Conservation (phyloP, 2,329 filamentous ascomycete genomes). For the Coniochaeta pulveracea region DNA sequence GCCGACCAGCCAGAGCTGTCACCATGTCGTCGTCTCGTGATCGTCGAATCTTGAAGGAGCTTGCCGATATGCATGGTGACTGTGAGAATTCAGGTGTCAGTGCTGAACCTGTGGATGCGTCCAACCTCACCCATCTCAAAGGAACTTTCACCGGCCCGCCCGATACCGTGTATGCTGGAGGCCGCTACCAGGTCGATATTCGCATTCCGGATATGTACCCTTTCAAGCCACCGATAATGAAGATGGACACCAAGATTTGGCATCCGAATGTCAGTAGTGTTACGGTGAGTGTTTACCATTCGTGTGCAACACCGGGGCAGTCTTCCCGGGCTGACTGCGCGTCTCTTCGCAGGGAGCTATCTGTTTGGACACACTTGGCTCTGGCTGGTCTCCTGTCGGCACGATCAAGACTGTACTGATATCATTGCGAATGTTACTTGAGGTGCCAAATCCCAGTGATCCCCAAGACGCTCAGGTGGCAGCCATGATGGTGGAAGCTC, state of each 20-base stretch:
- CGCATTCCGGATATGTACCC: slow-evolving; percentile 82
- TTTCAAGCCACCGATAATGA: slow-evolving; percentile 85
- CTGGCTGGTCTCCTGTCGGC: slow-evolving; percentile 88
- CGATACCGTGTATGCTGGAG: slow-evolving; percentile 87
- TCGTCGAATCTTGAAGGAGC: slow-evolving; percentile 62
- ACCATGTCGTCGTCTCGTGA: slow-evolving; percentile 39
- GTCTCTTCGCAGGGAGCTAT: slow-evolving; percentile 64
- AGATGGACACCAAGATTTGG: slow-evolving; percentile 89
- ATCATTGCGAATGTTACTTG: slow-evolving; percentile 85
- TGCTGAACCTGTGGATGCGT: slow-evolving; percentile 51
- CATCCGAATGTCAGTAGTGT: slow-evolving; percentile 94
- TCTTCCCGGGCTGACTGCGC: slow-evolving; percentile 7
- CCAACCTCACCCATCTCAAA: slow-evolving; percentile 70
- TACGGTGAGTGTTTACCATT: slow-evolving; percentile 49
- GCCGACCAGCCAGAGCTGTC: slow-evolving; percentile 2
- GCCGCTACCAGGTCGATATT: slow-evolving; percentile 73
- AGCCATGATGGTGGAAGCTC: slow-evolving; percentile 71
- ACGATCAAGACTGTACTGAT: slow-evolving; percentile 94
- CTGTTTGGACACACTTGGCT: slow-evolving; percentile 83
- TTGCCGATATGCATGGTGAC: slow-evolving; percentile 66
- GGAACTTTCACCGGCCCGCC: slow-evolving; percentile 80
- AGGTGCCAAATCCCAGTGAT: slow-evolving; percentile 88
- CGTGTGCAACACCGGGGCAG: neutral
- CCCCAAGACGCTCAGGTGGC: slow-evolving; percentile 96
- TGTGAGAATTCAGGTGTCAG: slow-evolving; percentile 61